Base-by-base conservation (phyloP, 1,139 yeast genomes). In the Debaryomycetaceae sp. region DNA sequence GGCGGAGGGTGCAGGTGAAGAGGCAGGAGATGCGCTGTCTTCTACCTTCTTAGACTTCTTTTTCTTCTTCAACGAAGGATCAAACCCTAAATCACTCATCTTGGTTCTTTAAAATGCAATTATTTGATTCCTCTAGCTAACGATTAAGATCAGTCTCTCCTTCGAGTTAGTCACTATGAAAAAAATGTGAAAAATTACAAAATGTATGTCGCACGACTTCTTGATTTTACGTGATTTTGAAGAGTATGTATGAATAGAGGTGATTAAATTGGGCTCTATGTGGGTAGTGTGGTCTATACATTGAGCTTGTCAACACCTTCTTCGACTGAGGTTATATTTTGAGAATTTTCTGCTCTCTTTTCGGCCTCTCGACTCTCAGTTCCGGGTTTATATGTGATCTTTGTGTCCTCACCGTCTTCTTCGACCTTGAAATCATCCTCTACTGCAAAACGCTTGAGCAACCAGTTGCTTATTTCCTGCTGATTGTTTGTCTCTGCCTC, bases 401-500 rank as follows among this genome's bases (percentile, higher is more conserved):
- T 72, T 17, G 79, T 75, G 40, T 72, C 68, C 27, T 64, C 69
- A n/a, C 72, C 78, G 27, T 66, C 68, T 42, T 70, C 76, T 41
- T 69, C 76, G 17, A 73, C 62, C 47, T 68, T 63, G 49, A 68
- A 63, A 41, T 66, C 69, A 27, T 86, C 87, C 53, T 85, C 95
- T 34, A 87, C 80, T 39, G 87, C 84, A 56, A 72, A 89, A 57
- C 81, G 83, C 63, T 79, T 76, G 58, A 91, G 72, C 59, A 87
- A 80, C 74, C 85, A 90, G 44, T 80, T 78, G 55, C 84, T 91
- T 9, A 84, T 80, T 31, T 81, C 85, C 45, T 75, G 79, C 53
- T 80, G 75, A 38, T 77, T 81, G 55, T 81, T 84, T 51, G 78
- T 80, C 60, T 90, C 97, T 1, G 98, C 97, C 62, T 91, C 97